phyloP scores from a whole-genome alignment of 441 rosid species.

The Erodium texanum region DNA sequence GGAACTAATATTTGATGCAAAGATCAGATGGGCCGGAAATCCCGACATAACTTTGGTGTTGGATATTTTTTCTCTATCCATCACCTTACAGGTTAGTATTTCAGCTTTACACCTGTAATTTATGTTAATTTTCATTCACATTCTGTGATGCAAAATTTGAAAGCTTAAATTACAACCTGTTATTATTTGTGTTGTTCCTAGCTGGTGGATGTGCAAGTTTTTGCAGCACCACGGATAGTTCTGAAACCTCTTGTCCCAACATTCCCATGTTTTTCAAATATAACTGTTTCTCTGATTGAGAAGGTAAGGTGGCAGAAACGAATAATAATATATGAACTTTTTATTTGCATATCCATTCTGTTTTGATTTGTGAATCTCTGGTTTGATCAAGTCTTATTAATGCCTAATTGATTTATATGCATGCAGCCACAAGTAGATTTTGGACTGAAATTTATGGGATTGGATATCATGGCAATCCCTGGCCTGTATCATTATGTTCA shows the following conservation, averaged over 20 bases:
- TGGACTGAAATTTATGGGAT: slow-evolving; percentile 37
- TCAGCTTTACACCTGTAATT: background rate
- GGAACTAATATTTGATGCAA: slow-evolving; percentile 31
- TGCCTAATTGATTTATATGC: background rate
- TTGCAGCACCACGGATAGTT: slow-evolving; percentile 23
- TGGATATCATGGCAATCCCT: slow-evolving; percentile 40
- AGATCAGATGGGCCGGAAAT: slow-evolving; percentile 40
- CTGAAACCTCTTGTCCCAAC: slow-evolving; percentile 36
- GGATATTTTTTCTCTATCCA: slow-evolving; percentile 19
- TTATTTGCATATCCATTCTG: background rate
- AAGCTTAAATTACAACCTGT: background rate
- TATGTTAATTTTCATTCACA: background rate
- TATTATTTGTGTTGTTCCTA: slow-evolving; percentile 17
- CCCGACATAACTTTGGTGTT: slow-evolving; percentile 30
- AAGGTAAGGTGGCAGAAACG: slow-evolving; percentile 35
- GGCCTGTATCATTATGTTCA: slow-evolving; percentile 31
- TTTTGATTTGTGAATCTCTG: background rate
- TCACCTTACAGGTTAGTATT: slow-evolving; percentile 30
- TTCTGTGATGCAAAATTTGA: background rate
- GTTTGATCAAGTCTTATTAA: background rate
- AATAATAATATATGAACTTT: background rate
- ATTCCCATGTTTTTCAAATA: slow-evolving; percentile 32
- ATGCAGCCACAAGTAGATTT: slow-evolving; percentile 42
- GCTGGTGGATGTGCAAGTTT: slow-evolving; percentile 31
- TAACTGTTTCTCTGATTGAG: slow-evolving; percentile 29